Conservation (phyloP, 2,329 filamentous ascomycete genomes). For the Bisporella sp. region DNA sequence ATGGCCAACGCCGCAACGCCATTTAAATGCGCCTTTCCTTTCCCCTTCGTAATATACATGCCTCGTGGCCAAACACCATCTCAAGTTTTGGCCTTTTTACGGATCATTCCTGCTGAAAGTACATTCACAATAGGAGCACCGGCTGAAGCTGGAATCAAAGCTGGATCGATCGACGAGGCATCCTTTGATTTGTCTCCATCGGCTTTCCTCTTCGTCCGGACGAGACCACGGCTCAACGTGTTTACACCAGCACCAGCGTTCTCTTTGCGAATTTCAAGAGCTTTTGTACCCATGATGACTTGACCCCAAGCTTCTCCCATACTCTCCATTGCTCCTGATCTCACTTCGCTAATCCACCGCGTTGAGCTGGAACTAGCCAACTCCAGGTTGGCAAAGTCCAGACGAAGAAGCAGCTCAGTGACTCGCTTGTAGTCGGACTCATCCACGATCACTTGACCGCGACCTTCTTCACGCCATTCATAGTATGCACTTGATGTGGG, state of each 20-base stretch:
- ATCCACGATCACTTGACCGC: conserved; percentile 57
- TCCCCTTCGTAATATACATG: background rate
- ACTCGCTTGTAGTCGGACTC: conserved; percentile 60
- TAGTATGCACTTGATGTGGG: conserved; percentile 55
- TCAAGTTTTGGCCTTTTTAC: conserved; percentile 49
- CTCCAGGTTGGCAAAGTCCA: conserved; percentile 63
- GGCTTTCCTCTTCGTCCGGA: conserved; percentile 45
- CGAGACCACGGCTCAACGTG: conserved; percentile 31
- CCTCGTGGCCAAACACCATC: background rate
- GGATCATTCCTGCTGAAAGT: conserved; percentile 40
- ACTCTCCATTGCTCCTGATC: conserved; percentile 30
- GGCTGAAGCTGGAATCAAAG: background rate
- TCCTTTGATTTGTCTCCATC: conserved; percentile 10
- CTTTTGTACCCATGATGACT: conserved; percentile 39
- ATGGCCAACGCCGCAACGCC: conserved; percentile 1
- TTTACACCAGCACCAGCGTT: conserved; percentile 23
- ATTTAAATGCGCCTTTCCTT: background rate
- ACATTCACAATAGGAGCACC: conserved; percentile 35
- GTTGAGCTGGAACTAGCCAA: conserved; percentile 57
- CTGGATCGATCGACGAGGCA: background rate
- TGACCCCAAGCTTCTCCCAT: conserved; percentile 43
- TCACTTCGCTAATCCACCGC: conserved; percentile 65
- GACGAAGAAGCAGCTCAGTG: conserved; percentile 61
- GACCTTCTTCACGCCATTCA: conserved; percentile 53
- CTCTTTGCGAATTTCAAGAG: conserved; percentile 16